These are phyloP conservation scores for Calonectria crousiana DNA, from an alignment of 2,329 filamentous ascomycete genomes.

Conservation along the genomic window DNA sequence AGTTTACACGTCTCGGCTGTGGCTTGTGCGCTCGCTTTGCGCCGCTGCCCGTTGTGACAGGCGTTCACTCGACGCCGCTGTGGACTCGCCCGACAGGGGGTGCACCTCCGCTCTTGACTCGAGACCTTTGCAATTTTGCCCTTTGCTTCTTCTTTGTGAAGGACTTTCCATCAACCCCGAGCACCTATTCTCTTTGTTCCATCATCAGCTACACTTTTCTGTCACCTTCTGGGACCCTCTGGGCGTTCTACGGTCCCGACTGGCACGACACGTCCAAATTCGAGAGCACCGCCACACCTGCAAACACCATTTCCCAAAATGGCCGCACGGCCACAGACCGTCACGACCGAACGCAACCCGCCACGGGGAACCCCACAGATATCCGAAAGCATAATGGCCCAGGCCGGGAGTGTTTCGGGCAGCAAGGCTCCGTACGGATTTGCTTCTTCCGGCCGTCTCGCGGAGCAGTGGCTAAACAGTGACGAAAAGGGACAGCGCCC, in stretches of 20 bases:
- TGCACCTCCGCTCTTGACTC: background rate
- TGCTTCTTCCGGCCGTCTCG: background rate
- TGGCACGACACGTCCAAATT: background rate
- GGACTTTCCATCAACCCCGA: background rate
- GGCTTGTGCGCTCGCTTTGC: background rate
- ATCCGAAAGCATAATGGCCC: constrained; percentile 6
- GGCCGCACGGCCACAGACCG: constrained; percentile 12
- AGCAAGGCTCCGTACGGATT: background rate
- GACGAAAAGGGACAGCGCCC: background rate
- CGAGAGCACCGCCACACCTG: background rate
- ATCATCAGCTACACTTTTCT: background rate
- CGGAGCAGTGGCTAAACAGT: background rate
- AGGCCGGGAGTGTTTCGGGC: constrained; percentile 2
- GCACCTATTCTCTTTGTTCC: background rate
- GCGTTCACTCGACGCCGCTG: background rate
- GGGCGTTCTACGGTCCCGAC: background rate
- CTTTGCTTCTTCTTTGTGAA: background rate
- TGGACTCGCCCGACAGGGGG: background rate
- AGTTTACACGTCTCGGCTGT: background rate
- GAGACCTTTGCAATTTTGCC: background rate
- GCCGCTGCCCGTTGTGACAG: background rate
- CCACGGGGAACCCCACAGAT: constrained; percentile 4
- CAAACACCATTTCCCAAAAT: background rate
- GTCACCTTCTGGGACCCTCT: background rate
- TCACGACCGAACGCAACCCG: background rate